Evolutionary conservation across 306 rosid species (phyloP).

Genomic region (Acacia crassicarpa): DNA sequence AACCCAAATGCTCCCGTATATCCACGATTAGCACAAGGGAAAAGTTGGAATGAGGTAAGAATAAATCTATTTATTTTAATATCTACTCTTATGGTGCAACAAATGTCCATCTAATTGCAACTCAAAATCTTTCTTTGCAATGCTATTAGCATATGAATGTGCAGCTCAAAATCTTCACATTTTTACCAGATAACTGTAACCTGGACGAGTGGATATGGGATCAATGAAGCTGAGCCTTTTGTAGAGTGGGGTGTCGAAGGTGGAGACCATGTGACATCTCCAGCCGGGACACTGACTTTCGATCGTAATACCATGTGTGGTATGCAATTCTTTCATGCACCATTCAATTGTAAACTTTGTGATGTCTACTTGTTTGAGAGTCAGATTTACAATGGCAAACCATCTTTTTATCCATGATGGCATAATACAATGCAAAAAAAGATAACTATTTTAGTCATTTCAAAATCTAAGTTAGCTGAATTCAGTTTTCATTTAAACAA

Average conservation of each 20-base stretch:
- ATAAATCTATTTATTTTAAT: slow-evolving; percentile 9
- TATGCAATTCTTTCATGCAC: slow-evolving; percentile 38
- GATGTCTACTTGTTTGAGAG: slow-evolving; percentile 13
- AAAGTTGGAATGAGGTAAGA: slow-evolving; percentile 84
- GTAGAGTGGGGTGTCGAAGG: slow-evolving; percentile 84
- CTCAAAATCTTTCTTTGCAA: slow-evolving; percentile 13
- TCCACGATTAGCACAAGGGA: slow-evolving; percentile 95
- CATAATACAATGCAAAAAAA: neutral
- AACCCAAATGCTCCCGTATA: slow-evolving; percentile 91
- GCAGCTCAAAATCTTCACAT: neutral
- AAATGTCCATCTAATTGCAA: neutral
- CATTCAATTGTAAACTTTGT: neutral
- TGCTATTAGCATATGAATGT: slow-evolving; percentile 24
- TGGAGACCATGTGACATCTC: slow-evolving; percentile 50
- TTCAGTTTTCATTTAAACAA: slow-evolving; percentile 1
- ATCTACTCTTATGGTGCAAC: slow-evolving; percentile 7
- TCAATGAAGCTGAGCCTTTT: slow-evolving; percentile 74
- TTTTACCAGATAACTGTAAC: slow-evolving; percentile 77
- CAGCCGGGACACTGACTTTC: slow-evolving; percentile 81
- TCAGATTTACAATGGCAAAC: slow-evolving; percentile 12
- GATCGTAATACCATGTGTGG: slow-evolving; percentile 86
- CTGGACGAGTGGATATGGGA: slow-evolving; percentile 95
- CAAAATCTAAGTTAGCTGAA: slow-evolving; percentile 14
- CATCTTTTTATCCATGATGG: neutral
- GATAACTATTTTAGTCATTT: neutral